Percentiles rank a stretch among this genome's conserved stretches.
Conservation (phyloP, 1,284 basidiomycete genomes). For the Ustanciosporium gigantosporum region DNA sequence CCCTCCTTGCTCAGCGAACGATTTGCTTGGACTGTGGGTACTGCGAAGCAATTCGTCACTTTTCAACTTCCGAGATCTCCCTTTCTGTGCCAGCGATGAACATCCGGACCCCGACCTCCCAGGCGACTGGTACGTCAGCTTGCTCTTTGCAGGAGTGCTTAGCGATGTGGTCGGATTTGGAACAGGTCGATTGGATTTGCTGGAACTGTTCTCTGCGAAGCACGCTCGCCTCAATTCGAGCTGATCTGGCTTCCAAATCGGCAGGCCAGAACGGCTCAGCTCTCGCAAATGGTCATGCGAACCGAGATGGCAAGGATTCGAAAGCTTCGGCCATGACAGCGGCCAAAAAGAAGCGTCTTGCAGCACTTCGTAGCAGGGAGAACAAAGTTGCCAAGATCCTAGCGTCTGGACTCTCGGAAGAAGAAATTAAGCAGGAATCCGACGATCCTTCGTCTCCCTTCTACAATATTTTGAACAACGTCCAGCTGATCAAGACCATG, state of each 20-base stretch:
- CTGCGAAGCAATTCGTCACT: conserved; percentile 54
- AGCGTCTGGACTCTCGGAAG: conserved; percentile 40
- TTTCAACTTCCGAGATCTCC: conserved; percentile 47
- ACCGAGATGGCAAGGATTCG: too few species aligned
- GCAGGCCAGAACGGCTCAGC: conserved; percentile 10
- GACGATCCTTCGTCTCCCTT: conserved; percentile 16
- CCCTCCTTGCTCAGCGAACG: conserved; percentile 48
- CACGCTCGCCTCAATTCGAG: conserved; percentile 16
- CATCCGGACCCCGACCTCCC: conserved; percentile 17
- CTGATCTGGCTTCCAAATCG: conserved; percentile 11
- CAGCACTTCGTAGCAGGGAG: conserved; percentile 20
- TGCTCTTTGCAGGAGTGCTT: conserved; percentile 53
- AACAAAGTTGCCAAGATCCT: conserved; percentile 22
- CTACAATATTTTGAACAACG: conserved; percentile 14
- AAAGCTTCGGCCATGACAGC: conserved; percentile 7
- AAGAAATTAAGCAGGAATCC: conserved; percentile 33
- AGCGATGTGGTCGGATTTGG: conserved; percentile 47
- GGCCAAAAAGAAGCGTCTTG: conserved; percentile 28
- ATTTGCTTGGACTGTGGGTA: conserved; percentile 57
- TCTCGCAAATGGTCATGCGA: conserved; percentile 4
- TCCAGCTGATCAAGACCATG: conserved; percentile 27
- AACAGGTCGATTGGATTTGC: conserved; percentile 58
- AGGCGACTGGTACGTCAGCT: conserved; percentile 30
- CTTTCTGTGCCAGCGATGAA: conserved; percentile 41
- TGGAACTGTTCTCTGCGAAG: conserved; percentile 50